A percentile compares a stretch with the other conserved stretches of the same genome.
These are phyloP conservation scores for Phylloporus sp. DNA, from an alignment of 768 basidiomycete species.

Conservation along the genomic window DNA sequence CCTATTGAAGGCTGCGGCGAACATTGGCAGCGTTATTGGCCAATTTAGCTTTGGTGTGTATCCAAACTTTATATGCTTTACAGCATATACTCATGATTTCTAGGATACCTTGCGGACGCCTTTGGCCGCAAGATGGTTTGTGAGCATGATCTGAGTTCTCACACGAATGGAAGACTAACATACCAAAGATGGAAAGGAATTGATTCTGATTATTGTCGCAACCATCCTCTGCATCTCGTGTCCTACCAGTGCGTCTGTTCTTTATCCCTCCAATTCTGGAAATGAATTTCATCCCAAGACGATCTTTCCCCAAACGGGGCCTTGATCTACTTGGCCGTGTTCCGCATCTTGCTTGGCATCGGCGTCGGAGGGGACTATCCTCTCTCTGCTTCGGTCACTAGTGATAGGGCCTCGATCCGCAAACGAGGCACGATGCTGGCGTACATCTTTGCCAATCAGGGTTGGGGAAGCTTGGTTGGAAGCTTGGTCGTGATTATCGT, in stretches of 20 bases:
- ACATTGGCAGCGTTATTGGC: slow-evolving; percentile 69
- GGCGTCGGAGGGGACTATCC: slow-evolving; percentile 81
- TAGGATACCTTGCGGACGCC: slow-evolving; percentile 61
- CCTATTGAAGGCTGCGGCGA: slow-evolving; percentile 61
- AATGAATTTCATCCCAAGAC: slow-evolving; percentile 27
- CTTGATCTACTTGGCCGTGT: slow-evolving; percentile 61
- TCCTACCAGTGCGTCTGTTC: slow-evolving; percentile 45
- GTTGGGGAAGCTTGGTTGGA: slow-evolving; percentile 70
- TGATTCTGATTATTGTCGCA: slow-evolving; percentile 75
- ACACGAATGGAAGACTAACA: not conserved
- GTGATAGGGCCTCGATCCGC: slow-evolving; percentile 58
- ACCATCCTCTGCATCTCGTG: slow-evolving; percentile 65
- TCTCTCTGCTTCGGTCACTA: slow-evolving; percentile 65
- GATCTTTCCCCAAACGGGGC: slow-evolving; percentile 44
- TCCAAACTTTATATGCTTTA: not conserved
- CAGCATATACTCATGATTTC: not conserved
- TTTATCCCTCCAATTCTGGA: not conserved
- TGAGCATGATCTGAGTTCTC: slow-evolving; percentile 21
- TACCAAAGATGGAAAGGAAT: slow-evolving; percentile 61
- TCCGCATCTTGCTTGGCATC: slow-evolving; percentile 69
- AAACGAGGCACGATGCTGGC: slow-evolving; percentile 71
- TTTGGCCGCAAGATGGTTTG: slow-evolving; percentile 67
- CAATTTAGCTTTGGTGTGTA: slow-evolving; percentile 57
- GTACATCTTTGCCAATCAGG: slow-evolving; percentile 74
- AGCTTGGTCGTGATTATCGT: slow-evolving; percentile 59